Evolutionary conservation across 2,329 filamentous ascomycete species (phyloP), one percentile per base, ranked within the genome.

Genomic region (Aspergillus pseudoterreus): DNA sequence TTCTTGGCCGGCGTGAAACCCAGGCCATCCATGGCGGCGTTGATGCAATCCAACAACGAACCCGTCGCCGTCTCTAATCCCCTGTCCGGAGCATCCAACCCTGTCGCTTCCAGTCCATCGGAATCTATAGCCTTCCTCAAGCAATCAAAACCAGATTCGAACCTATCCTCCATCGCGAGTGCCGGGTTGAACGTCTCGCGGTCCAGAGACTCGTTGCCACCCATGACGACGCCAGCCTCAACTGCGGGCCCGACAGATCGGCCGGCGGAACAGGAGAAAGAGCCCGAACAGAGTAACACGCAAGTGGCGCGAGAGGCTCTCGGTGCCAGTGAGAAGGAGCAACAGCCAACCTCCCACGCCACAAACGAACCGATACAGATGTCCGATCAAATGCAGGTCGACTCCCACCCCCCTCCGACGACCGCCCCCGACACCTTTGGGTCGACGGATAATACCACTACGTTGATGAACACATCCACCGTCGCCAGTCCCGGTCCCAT

Each of bases 161-260:
- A 63, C 51, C 56, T 74, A 17, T 69, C 66, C 43, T 73, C 72
- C 19, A 73, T 74, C 52, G 72, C 72, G 39, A 73, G 67, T 55
- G 72, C 71, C 32, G 69, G 72, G n/a, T 52, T 74, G 44, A 71
- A 72, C 63, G 67, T 73, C 43, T 71, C 68, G 35, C 68, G 71
- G 52, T 68, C 68, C 24, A 63, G 65, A 46, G 64, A 67, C 32
- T 63, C 68, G 12, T 59, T 71, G 39, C 60, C 69, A 38, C 64
- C 54, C 67, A 78, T 64, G 70, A 66, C 62, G 59, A 72, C 62
- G 70, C 76, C 64, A 80, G 87, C 70, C 79, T 83, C 21, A 73
- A 84, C 50, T 82, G 78, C 54, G 82, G 86, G 57, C 53, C 55
- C 63, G 45, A 54, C 56, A 48, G 67, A 69, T 55, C 63, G 64